These are phyloP conservation scores for Endoconidiophora laricicola DNA, from an alignment of 2,329 filamentous ascomycete species.

Conservation along the genomic window DNA sequence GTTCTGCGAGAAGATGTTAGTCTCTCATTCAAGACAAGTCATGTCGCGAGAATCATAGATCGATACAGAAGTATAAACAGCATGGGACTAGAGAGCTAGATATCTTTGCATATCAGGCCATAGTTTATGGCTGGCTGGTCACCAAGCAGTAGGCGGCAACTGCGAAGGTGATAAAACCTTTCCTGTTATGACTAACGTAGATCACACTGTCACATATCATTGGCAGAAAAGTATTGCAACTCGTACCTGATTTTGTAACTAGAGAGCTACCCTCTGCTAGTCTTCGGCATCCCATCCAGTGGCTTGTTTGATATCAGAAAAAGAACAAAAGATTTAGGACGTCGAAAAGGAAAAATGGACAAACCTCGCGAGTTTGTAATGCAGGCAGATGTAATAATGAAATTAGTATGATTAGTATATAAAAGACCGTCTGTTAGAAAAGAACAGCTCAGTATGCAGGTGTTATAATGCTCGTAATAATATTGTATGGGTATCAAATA, in stretches of 20 bases:
- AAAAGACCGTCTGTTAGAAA: too few relatives aligned
- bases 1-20: background rate
- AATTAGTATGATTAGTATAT: too few relatives aligned
- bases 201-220: conserved; percentile 3
- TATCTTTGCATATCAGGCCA: background rate
- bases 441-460: too few relatives aligned
- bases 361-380: too few relatives aligned
- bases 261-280: too few relatives aligned
- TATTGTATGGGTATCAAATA: too few relatives aligned
- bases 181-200: background rate
- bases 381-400: too few relatives aligned
- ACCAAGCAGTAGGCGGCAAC: background rate
- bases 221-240: background rate
- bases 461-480: too few relatives aligned
- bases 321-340: background rate
- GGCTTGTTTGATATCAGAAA: background rate
- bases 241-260: background rate
- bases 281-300: too few relatives aligned
- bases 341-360: background rate
- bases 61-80: background rate
- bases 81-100: background rate
- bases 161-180: background rate
- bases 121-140: background rate
- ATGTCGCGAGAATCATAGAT: background rate
- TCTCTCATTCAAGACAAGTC: background rate